A percentile compares a stretch with the other conserved stretches of the same genome.
phyloP scores from a whole-genome alignment of 2,329 filamentous ascomycete species.

The Samsoniella hepiali region DNA sequence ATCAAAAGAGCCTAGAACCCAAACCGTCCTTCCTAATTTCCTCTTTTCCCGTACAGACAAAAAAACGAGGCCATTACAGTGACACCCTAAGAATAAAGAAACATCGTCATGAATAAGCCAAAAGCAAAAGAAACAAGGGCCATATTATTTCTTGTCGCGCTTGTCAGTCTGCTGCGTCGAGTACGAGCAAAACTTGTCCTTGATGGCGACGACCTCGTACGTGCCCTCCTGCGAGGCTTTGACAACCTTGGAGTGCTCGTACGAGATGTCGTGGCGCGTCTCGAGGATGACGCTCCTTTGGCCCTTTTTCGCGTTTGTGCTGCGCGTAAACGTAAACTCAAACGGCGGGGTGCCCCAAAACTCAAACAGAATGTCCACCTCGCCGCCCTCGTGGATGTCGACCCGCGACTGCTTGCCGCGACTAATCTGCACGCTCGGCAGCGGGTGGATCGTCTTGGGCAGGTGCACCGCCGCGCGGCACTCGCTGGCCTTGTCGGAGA shows the following conservation, averaged over 20 bases:
- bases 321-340: conserved; percentile 94
- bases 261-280: conserved; percentile 81
- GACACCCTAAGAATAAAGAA: neutral
- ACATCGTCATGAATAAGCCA: neutral
- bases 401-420: conserved; percentile 76
- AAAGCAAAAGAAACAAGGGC: neutral
- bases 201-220: conserved; percentile 95
- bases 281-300: conserved; percentile 80
- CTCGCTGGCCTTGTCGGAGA: conserved; percentile 84
- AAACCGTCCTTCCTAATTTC: neutral
- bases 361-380: conserved; percentile 89
- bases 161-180: conserved; percentile 63
- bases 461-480: conserved; percentile 79
- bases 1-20: neutral
- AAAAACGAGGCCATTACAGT: neutral
- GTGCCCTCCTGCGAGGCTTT: conserved; percentile 90
- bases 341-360: conserved; percentile 96
- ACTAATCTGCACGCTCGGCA: conserved; percentile 87
- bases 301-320: conserved; percentile 76
- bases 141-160: conserved; percentile 39
- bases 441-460: conserved; percentile 80
- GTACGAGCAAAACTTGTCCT: conserved; percentile 88
- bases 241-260: conserved; percentile 77
- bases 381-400: conserved; percentile 95
- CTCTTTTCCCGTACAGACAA: neutral